Percentiles rank a stretch among this genome's conserved stretches.
Conservation (phyloP, 768 basidiomycete genomes). For the Collybia sordida region DNA sequence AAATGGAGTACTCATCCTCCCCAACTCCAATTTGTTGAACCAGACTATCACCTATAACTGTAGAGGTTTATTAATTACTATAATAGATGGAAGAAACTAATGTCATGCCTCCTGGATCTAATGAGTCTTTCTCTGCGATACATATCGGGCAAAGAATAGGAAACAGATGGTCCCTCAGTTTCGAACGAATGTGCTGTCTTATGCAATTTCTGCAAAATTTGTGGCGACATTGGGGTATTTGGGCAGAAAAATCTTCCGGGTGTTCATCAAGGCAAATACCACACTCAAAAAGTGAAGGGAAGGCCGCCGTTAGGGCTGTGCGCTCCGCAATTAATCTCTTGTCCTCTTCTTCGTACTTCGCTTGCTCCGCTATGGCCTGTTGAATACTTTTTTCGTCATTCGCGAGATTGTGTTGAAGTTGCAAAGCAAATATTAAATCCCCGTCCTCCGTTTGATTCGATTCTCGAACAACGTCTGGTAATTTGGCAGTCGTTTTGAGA, state of each 20-base stretch:
- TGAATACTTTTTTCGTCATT: neutral
- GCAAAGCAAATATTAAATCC: neutral
- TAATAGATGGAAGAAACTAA: no score
- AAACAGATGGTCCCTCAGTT: conserved; percentile 51
- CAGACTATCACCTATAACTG: no score
- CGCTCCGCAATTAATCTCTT: conserved; percentile 29
- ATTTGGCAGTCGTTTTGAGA: no score
- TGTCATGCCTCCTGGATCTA: no score
- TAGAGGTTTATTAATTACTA: neutral
- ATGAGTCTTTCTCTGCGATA: conserved; percentile 18
- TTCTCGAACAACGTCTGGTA: no score
- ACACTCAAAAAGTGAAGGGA: conserved; percentile 44
- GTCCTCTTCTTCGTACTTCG: conserved; percentile 38
- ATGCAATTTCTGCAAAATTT: conserved; percentile 56
- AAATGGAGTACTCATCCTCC: conserved; percentile 36
- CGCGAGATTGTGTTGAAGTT: neutral
- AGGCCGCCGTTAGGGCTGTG: conserved; percentile 19
- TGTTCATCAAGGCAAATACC: conserved; percentile 53
- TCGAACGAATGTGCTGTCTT: conserved; percentile 36
- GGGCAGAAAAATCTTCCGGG: conserved; percentile 1
- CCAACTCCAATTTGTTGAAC: conserved; percentile 43
- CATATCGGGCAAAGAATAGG: conserved; percentile 67
- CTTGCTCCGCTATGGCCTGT: conserved; percentile 35
- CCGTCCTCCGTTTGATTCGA: no score
- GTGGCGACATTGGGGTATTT: conserved; percentile 45